These are phyloP conservation scores for Barnettozyma siamensis DNA, from an alignment of 805 yeast genomes.

Conservation along the genomic window DNA sequence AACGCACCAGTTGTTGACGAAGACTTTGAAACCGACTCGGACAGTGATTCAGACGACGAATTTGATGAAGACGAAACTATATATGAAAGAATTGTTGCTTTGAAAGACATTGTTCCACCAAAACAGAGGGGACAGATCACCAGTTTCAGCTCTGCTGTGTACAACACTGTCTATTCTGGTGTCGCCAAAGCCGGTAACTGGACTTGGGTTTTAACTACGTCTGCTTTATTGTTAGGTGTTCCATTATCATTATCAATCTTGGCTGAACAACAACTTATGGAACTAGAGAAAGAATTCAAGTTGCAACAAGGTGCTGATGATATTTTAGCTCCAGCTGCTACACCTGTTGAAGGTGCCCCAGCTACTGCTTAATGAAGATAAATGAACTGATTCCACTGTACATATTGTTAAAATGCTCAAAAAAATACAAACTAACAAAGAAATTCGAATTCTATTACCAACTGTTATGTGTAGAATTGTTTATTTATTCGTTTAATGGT, in stretches of 20 bases:
- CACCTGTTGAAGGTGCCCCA: slow-evolving; percentile 25
- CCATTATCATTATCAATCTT: slow-evolving; percentile 87
- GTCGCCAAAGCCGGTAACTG: slow-evolving; percentile 63
- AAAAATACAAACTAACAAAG: not conserved
- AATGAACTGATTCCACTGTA: slow-evolving; percentile 2
- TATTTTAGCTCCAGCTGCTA: slow-evolving; percentile 64
- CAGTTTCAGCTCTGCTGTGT: slow-evolving; percentile 26
- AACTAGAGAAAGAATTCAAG: slow-evolving; percentile 88
- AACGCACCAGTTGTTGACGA: slow-evolving; percentile 33
- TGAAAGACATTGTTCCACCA: slow-evolving; percentile 89
- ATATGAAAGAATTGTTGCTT: slow-evolving; percentile 81
- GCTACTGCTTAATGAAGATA: slow-evolving; percentile 24
- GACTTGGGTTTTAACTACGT: slow-evolving; percentile 81
- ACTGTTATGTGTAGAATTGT: no score
- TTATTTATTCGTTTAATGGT: no score
- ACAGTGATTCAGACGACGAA: slow-evolving; percentile 29
- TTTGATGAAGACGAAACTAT: slow-evolving; percentile 76
- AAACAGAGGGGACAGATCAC: slow-evolving; percentile 57
- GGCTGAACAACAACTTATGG: slow-evolving; percentile 89
- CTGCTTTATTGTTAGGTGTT: slow-evolving; percentile 81
- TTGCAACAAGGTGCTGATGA: slow-evolving; percentile 75
- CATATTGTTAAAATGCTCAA: not conserved
- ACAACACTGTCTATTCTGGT: slow-evolving; percentile 39
- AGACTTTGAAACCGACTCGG: slow-evolving; percentile 48
- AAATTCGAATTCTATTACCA: not conserved